phyloP scores from a whole-genome alignment of 2,329 filamentous ascomycete genomes.

The Volutella citrinella region DNA sequence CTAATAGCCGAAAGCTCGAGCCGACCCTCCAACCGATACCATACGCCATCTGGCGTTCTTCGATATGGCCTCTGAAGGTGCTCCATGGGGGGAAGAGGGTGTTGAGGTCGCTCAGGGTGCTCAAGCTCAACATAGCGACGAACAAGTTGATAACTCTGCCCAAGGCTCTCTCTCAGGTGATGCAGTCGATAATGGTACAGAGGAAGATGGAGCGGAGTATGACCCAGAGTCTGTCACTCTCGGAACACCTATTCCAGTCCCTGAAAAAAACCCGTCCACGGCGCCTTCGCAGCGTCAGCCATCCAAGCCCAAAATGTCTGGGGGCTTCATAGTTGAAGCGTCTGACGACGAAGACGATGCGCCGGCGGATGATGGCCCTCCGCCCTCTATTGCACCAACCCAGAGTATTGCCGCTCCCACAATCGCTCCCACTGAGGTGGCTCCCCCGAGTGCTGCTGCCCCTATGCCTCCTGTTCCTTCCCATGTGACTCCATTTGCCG shows the following conservation, averaged over 20 bases:
- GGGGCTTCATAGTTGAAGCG: slow-evolving; percentile 58
- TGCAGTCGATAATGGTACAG: slow-evolving; percentile 42
- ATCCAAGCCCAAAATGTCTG: slow-evolving; percentile 57
- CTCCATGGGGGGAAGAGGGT: slow-evolving; percentile 52
- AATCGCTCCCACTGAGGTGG: slow-evolving; percentile 20
- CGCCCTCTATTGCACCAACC: too few species aligned
- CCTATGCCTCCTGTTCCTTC: slow-evolving; percentile 22
- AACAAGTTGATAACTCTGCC: slow-evolving; percentile 51
- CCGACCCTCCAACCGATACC: too few species aligned
- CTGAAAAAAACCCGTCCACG: slow-evolving; percentile 26
- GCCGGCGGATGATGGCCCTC: slow-evolving; percentile 8
- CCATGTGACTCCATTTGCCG: slow-evolving; percentile 38
- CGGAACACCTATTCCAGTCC: slow-evolving; percentile 36
- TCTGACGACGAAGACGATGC: slow-evolving; percentile 55
- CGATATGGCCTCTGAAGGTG: slow-evolving; percentile 41
- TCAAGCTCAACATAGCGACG: slow-evolving; percentile 53
- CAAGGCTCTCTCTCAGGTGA: slow-evolving; percentile 48
- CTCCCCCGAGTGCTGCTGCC: slow-evolving; percentile 13
- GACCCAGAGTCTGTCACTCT: slow-evolving; percentile 55
- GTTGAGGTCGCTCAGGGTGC: slow-evolving; percentile 55
- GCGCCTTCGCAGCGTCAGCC: slow-evolving; percentile 26
- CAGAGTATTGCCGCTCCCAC: slow-evolving; percentile 15
- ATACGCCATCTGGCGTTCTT: too few species aligned
- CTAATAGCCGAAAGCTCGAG: too few species aligned
- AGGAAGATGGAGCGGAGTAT: slow-evolving; percentile 57